These are phyloP conservation scores for Suhomyces kilbournensis DNA, from an alignment of 805 yeast genomes.

Conservation along the genomic window DNA sequence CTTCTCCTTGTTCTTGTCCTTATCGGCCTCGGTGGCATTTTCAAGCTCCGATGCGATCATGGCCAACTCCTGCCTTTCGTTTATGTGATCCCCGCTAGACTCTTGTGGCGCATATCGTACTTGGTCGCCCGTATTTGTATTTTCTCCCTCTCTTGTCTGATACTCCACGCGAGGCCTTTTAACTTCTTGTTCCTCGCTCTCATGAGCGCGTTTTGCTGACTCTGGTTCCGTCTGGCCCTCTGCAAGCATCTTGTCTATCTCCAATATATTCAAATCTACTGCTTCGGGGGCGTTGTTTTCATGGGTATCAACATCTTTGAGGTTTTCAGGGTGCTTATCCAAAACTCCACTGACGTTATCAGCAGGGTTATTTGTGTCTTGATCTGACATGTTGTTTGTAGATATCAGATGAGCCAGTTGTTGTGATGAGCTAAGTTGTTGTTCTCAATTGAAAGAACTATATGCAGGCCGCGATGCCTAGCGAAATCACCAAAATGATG, in stretches of 20 bases:
- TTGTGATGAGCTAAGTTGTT: not conserved
- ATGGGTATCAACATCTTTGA: not conserved
- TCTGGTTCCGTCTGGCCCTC: constrained; percentile 5
- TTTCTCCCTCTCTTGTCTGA: not conserved
- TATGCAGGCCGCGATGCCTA: not conserved
- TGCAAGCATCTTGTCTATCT: constrained; percentile 18
- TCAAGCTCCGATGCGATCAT: constrained; percentile 33
- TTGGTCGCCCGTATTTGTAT: not conserved
- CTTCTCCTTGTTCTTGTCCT: constrained; percentile 2
- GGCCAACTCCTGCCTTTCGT: constrained; percentile 25
- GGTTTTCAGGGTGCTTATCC: not conserved
- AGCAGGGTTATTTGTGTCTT: not conserved
- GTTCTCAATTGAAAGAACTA: not conserved
- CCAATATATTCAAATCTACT: constrained; percentile 8
- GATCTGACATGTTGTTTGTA: not conserved
- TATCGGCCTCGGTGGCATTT: constrained; percentile 25
- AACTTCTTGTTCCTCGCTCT: constrained; percentile 1
- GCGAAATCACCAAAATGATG: not conserved
- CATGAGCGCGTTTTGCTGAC: not conserved
- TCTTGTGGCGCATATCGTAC: constrained; percentile 3
- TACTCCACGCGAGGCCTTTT: constrained; percentile 3
- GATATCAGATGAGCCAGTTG: not conserved
- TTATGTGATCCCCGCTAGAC: constrained; percentile 1
- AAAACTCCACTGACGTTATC: not conserved
- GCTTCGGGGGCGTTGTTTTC: not conserved